Conservation (phyloP, 2,329 filamentous ascomycete genomes). For the Pseudogymnoascus sp. region DNA sequence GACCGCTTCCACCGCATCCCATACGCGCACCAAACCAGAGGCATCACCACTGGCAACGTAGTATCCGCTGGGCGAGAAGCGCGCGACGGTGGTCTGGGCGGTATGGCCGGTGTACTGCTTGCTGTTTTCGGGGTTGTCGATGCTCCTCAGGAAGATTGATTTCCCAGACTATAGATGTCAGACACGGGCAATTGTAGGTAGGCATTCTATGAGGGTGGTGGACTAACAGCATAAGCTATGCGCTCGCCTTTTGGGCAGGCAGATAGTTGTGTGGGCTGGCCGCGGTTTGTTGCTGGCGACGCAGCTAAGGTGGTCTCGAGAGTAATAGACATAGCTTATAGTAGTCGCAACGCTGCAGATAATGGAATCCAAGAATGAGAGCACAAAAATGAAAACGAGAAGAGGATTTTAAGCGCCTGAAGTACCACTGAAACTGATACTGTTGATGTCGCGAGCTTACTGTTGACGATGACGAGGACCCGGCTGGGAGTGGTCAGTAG, state of each 20-base stretch:
- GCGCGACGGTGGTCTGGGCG: conserved; percentile 78
- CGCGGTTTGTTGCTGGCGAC: conserved; percentile 72
- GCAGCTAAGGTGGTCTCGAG: conserved; percentile 73
- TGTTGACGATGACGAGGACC: conserved; percentile 3
- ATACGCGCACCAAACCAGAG: conserved; percentile 77
- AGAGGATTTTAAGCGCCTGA: not conserved
- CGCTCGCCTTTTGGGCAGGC: conserved; percentile 82
- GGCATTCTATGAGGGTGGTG: not conserved
- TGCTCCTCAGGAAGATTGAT: conserved; percentile 90
- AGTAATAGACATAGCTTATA: conserved; percentile 40
- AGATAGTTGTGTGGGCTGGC: conserved; percentile 82
- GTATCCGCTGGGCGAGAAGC: conserved; percentile 89
- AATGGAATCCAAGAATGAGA: not conserved
- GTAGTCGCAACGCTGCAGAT: not conserved
- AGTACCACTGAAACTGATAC: not conserved
- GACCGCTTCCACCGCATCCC: conserved; percentile 79
- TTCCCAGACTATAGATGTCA: conserved; percentile 65
- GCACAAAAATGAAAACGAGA: not conserved
- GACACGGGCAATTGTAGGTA: not conserved
- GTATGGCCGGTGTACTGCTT: conserved; percentile 93
- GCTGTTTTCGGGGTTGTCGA: conserved; percentile 76
- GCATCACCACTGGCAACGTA: conserved; percentile 90
- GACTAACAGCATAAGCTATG: conserved; percentile 80
- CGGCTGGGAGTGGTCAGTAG: not conserved
- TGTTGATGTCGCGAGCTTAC: conserved; percentile 9